Evolutionary conservation across 2,329 filamentous ascomycete species (phyloP).

Genomic region (Sclerotinia nivalis): DNA sequence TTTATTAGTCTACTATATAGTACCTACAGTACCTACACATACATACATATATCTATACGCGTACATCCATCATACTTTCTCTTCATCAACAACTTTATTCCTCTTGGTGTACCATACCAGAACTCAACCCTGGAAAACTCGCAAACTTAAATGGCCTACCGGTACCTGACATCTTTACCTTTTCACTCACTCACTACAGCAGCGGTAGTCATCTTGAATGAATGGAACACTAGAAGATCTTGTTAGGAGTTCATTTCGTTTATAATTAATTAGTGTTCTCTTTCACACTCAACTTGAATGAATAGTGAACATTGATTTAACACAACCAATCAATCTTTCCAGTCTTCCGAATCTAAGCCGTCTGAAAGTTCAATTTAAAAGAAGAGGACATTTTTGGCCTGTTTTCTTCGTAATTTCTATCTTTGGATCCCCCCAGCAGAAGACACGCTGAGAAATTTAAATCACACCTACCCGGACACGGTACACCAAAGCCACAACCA

Average conservation of each 20-base stretch:
- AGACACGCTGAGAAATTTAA: constrained; percentile 5
- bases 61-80: not conserved
- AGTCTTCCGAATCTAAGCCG: constrained; percentile 8
- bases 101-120: not conserved
- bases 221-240: constrained; percentile 16
- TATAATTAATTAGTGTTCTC: constrained; percentile 11
- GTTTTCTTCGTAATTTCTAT: constrained; percentile 8
- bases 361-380: not conserved
- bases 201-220: constrained; percentile 9
- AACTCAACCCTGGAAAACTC: not conserved
- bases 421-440: constrained; percentile 16
- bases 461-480: not conserved
- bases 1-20: not conserved
- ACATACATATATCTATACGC: not conserved
- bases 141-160: too few species aligned
- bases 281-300: not conserved
- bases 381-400: not conserved
- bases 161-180: not conserved
- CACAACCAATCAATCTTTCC: constrained; percentile 12
- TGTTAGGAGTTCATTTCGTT: constrained; percentile 13
- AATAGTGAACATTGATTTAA: constrained; percentile 4
- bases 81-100: not conserved
- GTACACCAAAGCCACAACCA: constrained; percentile 18
- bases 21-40: not conserved
- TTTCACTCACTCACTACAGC: not conserved